phyloP scores from a whole-genome alignment of 2,329 filamentous ascomycete genomes.

The Reticulascus tulasneorum region DNA sequence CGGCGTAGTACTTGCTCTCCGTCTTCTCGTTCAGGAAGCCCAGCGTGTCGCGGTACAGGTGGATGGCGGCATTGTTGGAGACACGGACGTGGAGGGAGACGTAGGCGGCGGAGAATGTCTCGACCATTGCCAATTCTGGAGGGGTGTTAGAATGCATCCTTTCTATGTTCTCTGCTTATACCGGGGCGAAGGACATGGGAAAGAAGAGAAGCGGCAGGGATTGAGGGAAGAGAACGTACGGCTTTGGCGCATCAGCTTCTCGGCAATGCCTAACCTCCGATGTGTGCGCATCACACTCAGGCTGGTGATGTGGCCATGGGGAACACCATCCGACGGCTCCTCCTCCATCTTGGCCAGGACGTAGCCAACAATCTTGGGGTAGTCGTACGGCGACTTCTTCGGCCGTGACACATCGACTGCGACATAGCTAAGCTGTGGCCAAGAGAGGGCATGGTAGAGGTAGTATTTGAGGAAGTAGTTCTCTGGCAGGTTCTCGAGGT shows the following conservation, averaged over 20 bases:
- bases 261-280: constrained; percentile 82
- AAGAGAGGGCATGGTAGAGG: constrained; percentile 96
- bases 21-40: constrained; percentile 85
- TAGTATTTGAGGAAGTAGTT: constrained; percentile 99
- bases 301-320: constrained; percentile 94
- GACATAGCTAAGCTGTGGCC: constrained; percentile 95
- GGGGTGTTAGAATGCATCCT: constrained; percentile 26
- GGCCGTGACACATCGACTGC: constrained; percentile 87
- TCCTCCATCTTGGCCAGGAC: constrained; percentile 99
- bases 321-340: constrained; percentile 84
- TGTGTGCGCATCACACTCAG: constrained; percentile 96
- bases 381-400: constrained; percentile 73
- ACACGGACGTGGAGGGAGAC: constrained; percentile 95
- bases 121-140: constrained; percentile 85
- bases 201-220: neutral
- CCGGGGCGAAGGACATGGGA: neutral
- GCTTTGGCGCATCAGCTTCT: constrained; percentile 96
- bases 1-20: constrained; percentile 90
- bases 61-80: constrained; percentile 85
- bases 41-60: constrained; percentile 88
- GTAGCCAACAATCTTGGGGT: constrained; percentile 97
- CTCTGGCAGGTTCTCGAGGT: constrained; percentile 97
- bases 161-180: constrained; percentile 4
- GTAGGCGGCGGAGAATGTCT: constrained; percentile 86
- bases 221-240: constrained; percentile 53